Evolutionary conservation across 2,329 filamentous ascomycete species (phyloP).

Genomic region (Torrubiellomyces zombiae): DNA sequence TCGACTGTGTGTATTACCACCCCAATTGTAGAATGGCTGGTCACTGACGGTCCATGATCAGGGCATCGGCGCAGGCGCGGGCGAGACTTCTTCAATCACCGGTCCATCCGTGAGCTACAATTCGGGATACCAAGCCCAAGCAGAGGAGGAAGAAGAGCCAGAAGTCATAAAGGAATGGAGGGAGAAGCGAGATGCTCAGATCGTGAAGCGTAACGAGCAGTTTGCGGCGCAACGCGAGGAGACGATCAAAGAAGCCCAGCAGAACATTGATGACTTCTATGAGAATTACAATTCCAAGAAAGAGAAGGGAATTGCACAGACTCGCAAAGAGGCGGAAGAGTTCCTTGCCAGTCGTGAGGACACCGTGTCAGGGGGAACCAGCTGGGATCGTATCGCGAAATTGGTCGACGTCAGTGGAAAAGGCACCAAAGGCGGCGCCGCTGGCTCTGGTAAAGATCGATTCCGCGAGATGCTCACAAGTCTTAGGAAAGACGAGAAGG

Average conservation of each 20-base stretch:
- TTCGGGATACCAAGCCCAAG: conserved; percentile 41
- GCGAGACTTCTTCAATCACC: conserved; percentile 60
- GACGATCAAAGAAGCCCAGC: conserved; percentile 75
- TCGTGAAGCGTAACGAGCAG: conserved; percentile 70
- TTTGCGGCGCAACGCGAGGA: conserved; percentile 69
- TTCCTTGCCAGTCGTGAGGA: conserved; percentile 82
- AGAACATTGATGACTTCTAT: conserved; percentile 98
- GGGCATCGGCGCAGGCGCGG: conserved; percentile 15
- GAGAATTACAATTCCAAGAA: conserved; percentile 98
- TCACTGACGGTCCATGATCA: no score
- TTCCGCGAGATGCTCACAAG: conserved; percentile 83
- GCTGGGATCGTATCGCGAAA: conserved; percentile 97
- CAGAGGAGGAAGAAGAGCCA: conserved; percentile 61
- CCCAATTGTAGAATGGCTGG: no score
- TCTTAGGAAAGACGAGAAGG: conserved; percentile 86
- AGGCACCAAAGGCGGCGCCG: conserved; percentile 69
- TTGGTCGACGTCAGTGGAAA: conserved; percentile 95
- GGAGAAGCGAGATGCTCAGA: conserved; percentile 67
- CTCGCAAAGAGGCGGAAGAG: conserved; percentile 79
- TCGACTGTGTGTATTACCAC: conserved; percentile 14
- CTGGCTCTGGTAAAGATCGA: conserved; percentile 84
- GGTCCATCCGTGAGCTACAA: conserved; percentile 48
- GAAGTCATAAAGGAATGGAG: conserved; percentile 87
- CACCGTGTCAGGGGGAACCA: conserved; percentile 84
- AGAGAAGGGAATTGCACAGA: conserved; percentile 81